Evolutionary conservation across 768 basidiomycete species (phyloP).

Genomic region (Pholiota molesta): DNA sequence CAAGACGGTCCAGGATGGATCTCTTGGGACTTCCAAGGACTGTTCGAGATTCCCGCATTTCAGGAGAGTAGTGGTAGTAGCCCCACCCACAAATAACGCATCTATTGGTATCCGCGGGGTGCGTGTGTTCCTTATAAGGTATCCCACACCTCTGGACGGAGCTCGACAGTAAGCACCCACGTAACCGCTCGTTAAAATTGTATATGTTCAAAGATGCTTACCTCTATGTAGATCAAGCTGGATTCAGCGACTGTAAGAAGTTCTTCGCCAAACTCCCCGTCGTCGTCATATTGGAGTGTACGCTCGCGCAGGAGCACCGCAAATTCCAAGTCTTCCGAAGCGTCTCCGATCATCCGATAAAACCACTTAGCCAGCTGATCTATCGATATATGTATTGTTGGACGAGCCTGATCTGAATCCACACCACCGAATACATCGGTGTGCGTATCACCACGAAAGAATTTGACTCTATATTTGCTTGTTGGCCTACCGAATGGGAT

Average conservation of each 20-base stretch:
- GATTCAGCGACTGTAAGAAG: neutral
- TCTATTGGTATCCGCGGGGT: neutral
- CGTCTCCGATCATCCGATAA: neutral
- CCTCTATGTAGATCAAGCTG: no score
- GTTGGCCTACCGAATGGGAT: neutral
- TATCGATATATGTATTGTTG: neutral
- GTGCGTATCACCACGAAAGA: no score
- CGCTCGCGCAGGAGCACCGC: neutral
- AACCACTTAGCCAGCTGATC: neutral
- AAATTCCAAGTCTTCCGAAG: neutral
- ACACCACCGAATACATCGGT: no score
- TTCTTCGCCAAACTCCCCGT: neutral
- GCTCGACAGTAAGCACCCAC: neutral
- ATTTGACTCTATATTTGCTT: no score
- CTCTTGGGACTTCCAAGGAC: no score
- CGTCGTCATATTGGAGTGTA: neutral
- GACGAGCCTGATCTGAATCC: no score
- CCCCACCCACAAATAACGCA: neutral
- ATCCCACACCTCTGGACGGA: neutral
- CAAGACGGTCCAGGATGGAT: no score
- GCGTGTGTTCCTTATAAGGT: neutral
- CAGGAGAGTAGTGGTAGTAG: neutral
- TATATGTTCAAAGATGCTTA: neutral
- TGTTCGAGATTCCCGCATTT: no score
- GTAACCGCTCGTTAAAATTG: neutral